Base-by-base conservation (phyloP, 331 rosid genomes). In the Quercus phellos region DNA sequence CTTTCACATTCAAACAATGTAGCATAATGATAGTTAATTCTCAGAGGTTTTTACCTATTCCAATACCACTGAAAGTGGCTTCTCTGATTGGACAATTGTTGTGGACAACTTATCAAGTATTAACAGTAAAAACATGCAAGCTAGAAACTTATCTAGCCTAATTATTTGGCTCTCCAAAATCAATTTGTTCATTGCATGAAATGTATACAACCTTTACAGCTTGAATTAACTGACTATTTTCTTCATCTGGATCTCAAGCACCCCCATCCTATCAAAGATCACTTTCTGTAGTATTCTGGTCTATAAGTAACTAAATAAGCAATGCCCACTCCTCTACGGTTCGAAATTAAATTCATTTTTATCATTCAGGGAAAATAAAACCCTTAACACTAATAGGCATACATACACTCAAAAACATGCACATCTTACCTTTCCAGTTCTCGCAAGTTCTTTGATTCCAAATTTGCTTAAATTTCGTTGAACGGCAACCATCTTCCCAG, bases 401-500 rank as follows among this genome's bases (percentile, higher is more conserved):
- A 19, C 4, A 66, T 16, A 34, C 71, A 66, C 13, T 0, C 55
- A 42, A 18, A 30, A 19, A 71, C 9, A 55, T 60, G 59, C 55
- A 46, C 19, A 16, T 22, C 59, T 74, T 66, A 73, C 92, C 88
- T 88, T 88, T 82, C 92, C 92, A 54, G 92, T 88, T 84, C 92
- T 86, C 27, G 88, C 85, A 68, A 88, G 82, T 72, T 88, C 92
- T 75, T 72, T 74, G 77, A 88, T 84, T 68, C 92, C 92, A 77
- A 86, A 88, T 64, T 88, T 88, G 6, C 69, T 74, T 38, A 88
- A 85, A 80, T 86, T 86, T 75, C 90, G 86, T 74, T 84, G 85
- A 35, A 84, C 84, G 30, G 92, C 90, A 74, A 74, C 86, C 71
- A 88, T 79, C 79, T 88, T 88, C 58, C 90, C 92, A 68, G 92